These are phyloP conservation scores for Meyerozyma carpophila DNA, from an alignment of 1,139 yeast genomes.

Conservation along the genomic window DNA sequence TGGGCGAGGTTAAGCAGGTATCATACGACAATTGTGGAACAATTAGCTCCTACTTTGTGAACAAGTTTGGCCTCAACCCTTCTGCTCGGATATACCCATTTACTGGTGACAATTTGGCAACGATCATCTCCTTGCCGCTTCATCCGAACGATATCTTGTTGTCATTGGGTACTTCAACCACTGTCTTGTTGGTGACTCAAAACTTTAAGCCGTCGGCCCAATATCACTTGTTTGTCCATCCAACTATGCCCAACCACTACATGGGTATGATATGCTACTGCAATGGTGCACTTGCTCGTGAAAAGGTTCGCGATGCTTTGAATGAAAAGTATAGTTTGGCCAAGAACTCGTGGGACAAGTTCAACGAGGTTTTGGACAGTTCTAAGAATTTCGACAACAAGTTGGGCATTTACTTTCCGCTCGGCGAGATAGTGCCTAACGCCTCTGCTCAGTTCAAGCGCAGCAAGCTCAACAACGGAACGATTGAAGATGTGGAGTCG, in stretches of 20 bases:
- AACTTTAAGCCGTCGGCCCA: conserved; percentile 73
- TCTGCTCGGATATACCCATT: conserved; percentile 58
- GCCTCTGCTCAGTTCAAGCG: conserved; percentile 56
- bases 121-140: conserved; percentile 77
- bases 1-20: conserved; percentile 50
- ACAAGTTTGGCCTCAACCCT: conserved; percentile 55
- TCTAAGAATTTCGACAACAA: conserved; percentile 33
- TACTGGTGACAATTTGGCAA: conserved; percentile 90
- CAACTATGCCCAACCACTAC: conserved; percentile 67
- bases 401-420: conserved; percentile 79
- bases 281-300: conserved; percentile 87
- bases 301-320: conserved; percentile 60
- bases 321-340: conserved; percentile 38
- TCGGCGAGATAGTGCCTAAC: conserved; percentile 86
- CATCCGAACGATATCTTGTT: conserved; percentile 71
- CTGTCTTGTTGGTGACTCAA: conserved; percentile 76
- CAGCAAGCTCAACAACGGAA: conserved; percentile 32
- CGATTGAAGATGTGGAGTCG: conserved; percentile 12
- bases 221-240: conserved; percentile 83
- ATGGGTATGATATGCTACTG: conserved; percentile 97
- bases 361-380: conserved; percentile 49
- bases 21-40: conserved; percentile 36
- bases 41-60: conserved; percentile 54
- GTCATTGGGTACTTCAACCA: conserved; percentile 86
- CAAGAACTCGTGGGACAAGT: conserved; percentile 56